Evolutionary conservation across 2,329 filamentous ascomycete species (phyloP), one percentile per base, ranked within the genome.

Genomic region (Aspergillus oerlinghausenensis): DNA sequence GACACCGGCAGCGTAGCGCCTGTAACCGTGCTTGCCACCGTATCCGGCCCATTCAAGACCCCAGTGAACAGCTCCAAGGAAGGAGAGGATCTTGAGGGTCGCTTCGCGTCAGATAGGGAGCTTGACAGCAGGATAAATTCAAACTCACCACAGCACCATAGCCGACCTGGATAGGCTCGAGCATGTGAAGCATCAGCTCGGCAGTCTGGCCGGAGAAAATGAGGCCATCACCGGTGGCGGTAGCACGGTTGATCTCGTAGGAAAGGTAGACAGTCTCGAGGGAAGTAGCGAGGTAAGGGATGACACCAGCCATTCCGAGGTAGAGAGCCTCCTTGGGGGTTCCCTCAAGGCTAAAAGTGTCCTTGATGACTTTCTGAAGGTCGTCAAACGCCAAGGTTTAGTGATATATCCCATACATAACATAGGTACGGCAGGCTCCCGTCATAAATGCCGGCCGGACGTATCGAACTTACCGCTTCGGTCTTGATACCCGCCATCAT

Each of bases 1-100:
- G 14, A 96, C 85, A 65, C 92, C 92, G 63, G 92, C 85, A n/a
- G 85, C 85, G 72, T 96, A 97, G 60, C 92, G 88, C 65, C 85
- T 85, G 65, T 88, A 90, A 53, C 90, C 88, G 56, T 89, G 87
- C 60, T 82, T 66, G 68, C 84, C 75, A 74, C 87, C 77, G 72
- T 81, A 87, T 76, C 88, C 78, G 51, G 89, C 89, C 73, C 88
- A 95, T 75, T 96, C 92, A 19, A 96, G 81, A 55, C 92, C 92
- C 89, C 93, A 97, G 75, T 97, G 93, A 67, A 96, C 87, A 35
- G 92, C 92, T 48, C 93, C 93, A 1, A 97, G 84, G 80, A 96
- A 97, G 28, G 92, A 96, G 66, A 96, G 89, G 67, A 96, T 94
- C 86, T 88, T 38, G 28, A 60, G 19, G 47, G 50, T 49, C 28